Conservation (phyloP, 2,329 filamentous ascomycete species). For the Pestalotiopsis sp. region DNA sequence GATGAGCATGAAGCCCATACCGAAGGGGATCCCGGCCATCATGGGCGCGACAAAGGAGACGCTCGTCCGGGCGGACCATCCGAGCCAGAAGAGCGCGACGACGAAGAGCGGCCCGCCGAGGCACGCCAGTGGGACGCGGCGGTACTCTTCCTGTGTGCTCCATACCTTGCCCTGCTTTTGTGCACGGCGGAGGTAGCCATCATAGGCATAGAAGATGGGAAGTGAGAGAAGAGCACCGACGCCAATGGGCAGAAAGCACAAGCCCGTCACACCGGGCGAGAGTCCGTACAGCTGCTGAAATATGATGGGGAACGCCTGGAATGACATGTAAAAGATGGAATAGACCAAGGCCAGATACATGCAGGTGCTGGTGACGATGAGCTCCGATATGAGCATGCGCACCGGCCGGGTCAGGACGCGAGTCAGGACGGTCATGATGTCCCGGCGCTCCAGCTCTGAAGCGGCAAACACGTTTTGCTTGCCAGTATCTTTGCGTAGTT, state of each 20-base stretch:
- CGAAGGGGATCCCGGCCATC: slow-evolving; percentile 63
- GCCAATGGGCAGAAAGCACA: slow-evolving; percentile 71
- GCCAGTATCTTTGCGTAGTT: slow-evolving; percentile 58
- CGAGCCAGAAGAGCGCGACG: slow-evolving; percentile 62
- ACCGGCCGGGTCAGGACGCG: slow-evolving; percentile 74
- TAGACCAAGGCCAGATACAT: slow-evolving; percentile 74
- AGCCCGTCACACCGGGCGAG: slow-evolving; percentile 64
- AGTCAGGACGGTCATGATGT: slow-evolving; percentile 61
- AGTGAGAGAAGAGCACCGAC: slow-evolving; percentile 62
- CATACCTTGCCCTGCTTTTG: slow-evolving; percentile 54
- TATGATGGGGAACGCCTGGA: slow-evolving; percentile 74
- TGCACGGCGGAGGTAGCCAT: slow-evolving; percentile 58
- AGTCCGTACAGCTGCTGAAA: slow-evolving; percentile 67
- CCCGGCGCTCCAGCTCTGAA: slow-evolving; percentile 63
- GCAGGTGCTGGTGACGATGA: slow-evolving; percentile 72
- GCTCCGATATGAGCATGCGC: slow-evolving; percentile 72
- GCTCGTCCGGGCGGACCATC: slow-evolving; percentile 53
- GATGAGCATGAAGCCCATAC: slow-evolving; percentile 62
- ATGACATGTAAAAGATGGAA: slow-evolving; percentile 70
- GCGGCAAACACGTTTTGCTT: slow-evolving; percentile 54
- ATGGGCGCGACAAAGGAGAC: slow-evolving; percentile 57
- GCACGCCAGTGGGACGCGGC: slow-evolving; percentile 72
- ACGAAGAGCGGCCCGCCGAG: slow-evolving; percentile 68
- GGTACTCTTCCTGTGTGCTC: slow-evolving; percentile 65
- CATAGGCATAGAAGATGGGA: slow-evolving; percentile 67